A percentile compares a stretch with the other conserved stretches of the same genome.
These are phyloP conservation scores for Daldinia sp. DNA, from an alignment of 2,329 filamentous ascomycete genomes.

Conservation along the genomic window DNA sequence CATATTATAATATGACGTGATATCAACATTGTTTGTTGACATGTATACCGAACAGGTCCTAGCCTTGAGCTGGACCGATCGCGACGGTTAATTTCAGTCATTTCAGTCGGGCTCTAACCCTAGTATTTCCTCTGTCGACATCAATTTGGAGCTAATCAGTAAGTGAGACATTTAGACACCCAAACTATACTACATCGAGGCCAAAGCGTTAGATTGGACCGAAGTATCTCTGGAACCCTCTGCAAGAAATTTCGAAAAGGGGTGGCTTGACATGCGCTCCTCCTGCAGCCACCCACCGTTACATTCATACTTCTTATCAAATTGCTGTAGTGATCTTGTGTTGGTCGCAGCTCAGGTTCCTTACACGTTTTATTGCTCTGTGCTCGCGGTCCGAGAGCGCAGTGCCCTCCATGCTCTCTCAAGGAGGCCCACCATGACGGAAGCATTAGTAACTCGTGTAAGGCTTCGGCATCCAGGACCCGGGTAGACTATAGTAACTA, in stretches of 20 bases:
- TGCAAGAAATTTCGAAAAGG: slow-evolving; percentile 39
- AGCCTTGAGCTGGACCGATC: slow-evolving; percentile 14
- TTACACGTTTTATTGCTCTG: slow-evolving; percentile 20
- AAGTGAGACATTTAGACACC: slow-evolving; percentile 26
- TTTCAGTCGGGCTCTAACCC: slow-evolving; percentile 9
- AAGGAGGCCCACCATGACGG: slow-evolving; percentile 7
- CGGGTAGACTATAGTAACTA: not conserved
- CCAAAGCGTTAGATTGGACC: slow-evolving; percentile 16
- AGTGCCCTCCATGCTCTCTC: slow-evolving; percentile 12
- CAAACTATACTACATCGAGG: slow-evolving; percentile 27
- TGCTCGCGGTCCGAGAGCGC: slow-evolving; percentile 1
- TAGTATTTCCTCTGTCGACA: slow-evolving; percentile 9
- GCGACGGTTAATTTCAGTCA: slow-evolving; percentile 22
- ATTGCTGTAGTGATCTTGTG: slow-evolving; percentile 25
- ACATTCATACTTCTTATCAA: slow-evolving; percentile 41
- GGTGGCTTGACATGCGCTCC: slow-evolving; percentile 38
- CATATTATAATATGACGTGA: slow-evolving; percentile 26
- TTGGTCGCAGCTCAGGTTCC: slow-evolving; percentile 19
- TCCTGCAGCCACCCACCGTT: slow-evolving; percentile 44
- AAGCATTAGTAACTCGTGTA: slow-evolving; percentile 11
- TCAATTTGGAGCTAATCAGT: slow-evolving; percentile 14
- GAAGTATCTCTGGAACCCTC: slow-evolving; percentile 30
- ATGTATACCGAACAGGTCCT: slow-evolving; percentile 23
- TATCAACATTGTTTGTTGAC: slow-evolving; percentile 26
- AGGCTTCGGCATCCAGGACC: slow-evolving; percentile 10